Evolutionary conservation across 2,329 filamentous ascomycete species (phyloP).

Genomic region (Plectosphaerella sp.): DNA sequence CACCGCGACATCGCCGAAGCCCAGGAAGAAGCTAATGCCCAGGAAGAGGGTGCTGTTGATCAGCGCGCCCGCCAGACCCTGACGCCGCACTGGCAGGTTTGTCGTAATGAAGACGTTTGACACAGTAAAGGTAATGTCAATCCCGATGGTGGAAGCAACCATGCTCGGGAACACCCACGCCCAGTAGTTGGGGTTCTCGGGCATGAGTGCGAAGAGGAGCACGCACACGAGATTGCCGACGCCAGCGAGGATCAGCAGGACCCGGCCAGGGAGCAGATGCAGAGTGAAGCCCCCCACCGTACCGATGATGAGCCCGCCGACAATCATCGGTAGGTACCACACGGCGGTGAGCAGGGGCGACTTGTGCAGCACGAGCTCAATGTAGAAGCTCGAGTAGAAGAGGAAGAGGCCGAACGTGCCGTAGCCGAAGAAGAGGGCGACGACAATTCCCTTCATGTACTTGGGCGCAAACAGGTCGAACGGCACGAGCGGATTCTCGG

Average conservation of each 20-base stretch:
- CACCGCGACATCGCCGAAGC: conserved; percentile 62
- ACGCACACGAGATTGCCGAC: conserved; percentile 53
- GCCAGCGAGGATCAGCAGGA: conserved; percentile 59
- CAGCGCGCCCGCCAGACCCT: conserved; percentile 68
- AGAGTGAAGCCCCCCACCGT: conserved; percentile 61
- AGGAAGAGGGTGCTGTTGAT: conserved; percentile 69
- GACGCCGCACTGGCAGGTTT: conserved; percentile 58
- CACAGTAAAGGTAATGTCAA: conserved; percentile 73
- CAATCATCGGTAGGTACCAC: conserved; percentile 64
- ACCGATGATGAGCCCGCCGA: conserved; percentile 64
- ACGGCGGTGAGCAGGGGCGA: conserved; percentile 59
- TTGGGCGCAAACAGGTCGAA: conserved; percentile 58
- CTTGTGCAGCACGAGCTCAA: conserved; percentile 55
- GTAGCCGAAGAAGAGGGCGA: conserved; percentile 56
- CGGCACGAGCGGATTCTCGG: conserved; percentile 57
- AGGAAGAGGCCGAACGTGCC: conserved; percentile 58
- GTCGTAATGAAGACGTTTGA: conserved; percentile 77
- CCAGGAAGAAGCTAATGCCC: conserved; percentile 67
- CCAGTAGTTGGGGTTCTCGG: conserved; percentile 62
- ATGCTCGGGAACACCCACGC: conserved; percentile 68
- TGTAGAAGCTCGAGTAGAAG: conserved; percentile 62
- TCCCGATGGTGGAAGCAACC: conserved; percentile 64
- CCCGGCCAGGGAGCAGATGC: conserved; percentile 58
- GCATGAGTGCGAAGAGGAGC: conserved; percentile 62
- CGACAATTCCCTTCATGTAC: conserved; percentile 53